A percentile compares a stretch with the other conserved stretches of the same genome.
Conservation (phyloP, 225 moss, liverwort and hornwort species). For the Marchantia paleacea region DNA sequence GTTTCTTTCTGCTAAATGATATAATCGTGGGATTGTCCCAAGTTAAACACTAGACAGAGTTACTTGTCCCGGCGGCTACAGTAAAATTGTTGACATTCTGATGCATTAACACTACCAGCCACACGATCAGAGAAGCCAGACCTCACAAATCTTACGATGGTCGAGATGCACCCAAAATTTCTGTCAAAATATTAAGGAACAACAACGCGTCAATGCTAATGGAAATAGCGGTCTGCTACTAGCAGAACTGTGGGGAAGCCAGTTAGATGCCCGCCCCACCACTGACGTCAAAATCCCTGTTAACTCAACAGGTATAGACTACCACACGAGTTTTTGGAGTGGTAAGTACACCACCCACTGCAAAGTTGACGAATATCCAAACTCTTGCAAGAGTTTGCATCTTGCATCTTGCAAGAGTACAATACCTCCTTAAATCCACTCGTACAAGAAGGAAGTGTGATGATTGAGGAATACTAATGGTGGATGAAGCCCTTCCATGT, state of each 20-base stretch:
- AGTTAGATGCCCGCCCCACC: slow-evolving; percentile 1
- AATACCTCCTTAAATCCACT: neutral
- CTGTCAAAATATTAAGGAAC: neutral
- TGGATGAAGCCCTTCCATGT: neutral
- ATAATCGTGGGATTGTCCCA: too few relatives aligned
- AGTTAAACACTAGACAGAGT: too few relatives aligned
- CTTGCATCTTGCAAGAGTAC: slow-evolving; percentile 4
- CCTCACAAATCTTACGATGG: neutral
- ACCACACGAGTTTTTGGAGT: slow-evolving; percentile 26
- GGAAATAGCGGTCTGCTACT: slow-evolving; percentile 3
- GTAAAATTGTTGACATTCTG: neutral
- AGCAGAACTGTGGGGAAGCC: slow-evolving; percentile 11
- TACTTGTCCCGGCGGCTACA: too few relatives aligned
- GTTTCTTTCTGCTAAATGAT: neutral
- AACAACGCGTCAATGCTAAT: neutral
- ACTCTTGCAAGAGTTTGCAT: too few relatives aligned
- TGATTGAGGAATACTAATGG: neutral
- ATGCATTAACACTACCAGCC: neutral
- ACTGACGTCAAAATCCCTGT: slow-evolving; percentile 14
- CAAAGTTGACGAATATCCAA: slow-evolving; percentile 1
- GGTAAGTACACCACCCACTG: slow-evolving; percentile 14
- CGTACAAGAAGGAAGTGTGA: slow-evolving; percentile 8
- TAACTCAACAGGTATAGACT: slow-evolving; percentile 24
- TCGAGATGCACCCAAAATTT: too few relatives aligned
- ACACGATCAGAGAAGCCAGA: too few relatives aligned